A percentile compares a stretch with the other conserved stretches of the same genome.
Evolutionary conservation across 164 flowering plant species (phyloP).

Genomic region (Liriodendron chinense): DNA sequence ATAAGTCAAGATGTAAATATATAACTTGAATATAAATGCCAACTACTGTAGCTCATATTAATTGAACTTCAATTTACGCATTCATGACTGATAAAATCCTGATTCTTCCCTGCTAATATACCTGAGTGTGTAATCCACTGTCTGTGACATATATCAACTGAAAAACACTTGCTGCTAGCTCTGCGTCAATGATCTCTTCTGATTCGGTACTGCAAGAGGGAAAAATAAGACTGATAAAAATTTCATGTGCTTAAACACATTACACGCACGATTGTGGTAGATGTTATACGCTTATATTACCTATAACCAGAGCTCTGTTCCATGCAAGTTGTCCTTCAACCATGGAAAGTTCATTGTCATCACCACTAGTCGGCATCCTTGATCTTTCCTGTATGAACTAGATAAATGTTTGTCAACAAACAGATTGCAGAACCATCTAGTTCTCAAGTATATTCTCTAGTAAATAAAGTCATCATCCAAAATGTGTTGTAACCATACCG

Average conservation of each 20-base stretch:
- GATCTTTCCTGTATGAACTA: constrained; percentile 64
- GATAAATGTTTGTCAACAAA: neutral
- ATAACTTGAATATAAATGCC: no score
- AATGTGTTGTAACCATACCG: constrained; percentile 43
- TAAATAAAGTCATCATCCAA: constrained; percentile 3
- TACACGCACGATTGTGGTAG: neutral
- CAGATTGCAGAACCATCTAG: neutral
- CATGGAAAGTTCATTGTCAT: constrained; percentile 59
- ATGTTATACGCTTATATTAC: constrained; percentile 43
- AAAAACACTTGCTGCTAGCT: constrained; percentile 93
- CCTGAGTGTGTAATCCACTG: constrained; percentile 88
- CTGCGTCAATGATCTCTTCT: constrained; percentile 94
- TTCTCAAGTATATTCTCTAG: neutral
- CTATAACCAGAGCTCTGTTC: constrained; percentile 75
- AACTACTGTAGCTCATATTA: no score
- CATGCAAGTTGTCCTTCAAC: constrained; percentile 92
- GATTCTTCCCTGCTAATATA: constrained; percentile 19
- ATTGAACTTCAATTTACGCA: no score
- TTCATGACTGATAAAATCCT: neutral
- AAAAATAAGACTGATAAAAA: neutral
- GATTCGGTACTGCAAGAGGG: constrained; percentile 68
- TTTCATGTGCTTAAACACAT: neutral
- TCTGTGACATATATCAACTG: constrained; percentile 83
- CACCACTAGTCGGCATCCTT: constrained; percentile 41
- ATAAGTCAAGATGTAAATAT: no score